Evolutionary conservation across 148 eudicot species (phyloP).

Genomic region (Cornus controversa): DNA sequence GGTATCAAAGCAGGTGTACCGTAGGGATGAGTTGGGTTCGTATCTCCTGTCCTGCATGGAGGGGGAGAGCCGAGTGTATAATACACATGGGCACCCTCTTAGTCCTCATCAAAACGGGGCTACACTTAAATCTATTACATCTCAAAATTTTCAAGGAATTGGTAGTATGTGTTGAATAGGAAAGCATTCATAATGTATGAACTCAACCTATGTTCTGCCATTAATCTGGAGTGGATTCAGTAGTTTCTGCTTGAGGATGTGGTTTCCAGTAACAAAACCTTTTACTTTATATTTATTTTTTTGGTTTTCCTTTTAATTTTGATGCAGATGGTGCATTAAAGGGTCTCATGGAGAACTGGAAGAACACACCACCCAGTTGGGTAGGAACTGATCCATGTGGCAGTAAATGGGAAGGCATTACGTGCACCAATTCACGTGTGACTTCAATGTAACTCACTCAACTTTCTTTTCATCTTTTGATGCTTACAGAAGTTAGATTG

Average conservation of each 20-base stretch:
- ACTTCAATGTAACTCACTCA: constrained; percentile 44
- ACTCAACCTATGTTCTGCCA: background rate
- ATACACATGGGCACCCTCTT: too few relatives aligned
- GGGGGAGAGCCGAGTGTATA: too few relatives aligned
- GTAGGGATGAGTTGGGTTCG: too few relatives aligned
- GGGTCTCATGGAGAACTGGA: constrained; percentile 41
- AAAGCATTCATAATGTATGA: too few relatives aligned
- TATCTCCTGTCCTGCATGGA: too few relatives aligned
- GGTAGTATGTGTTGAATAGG: too few relatives aligned
- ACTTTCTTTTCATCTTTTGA: background rate
- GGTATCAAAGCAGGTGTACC: too few relatives aligned
- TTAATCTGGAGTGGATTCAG: background rate
- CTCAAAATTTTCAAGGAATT: too few relatives aligned
- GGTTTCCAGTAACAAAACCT: background rate
- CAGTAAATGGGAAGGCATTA: constrained; percentile 61
- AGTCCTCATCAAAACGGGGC: too few relatives aligned
- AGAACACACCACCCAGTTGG: constrained; percentile 64
- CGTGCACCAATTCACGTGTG: constrained; percentile 50
- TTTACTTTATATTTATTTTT: background rate
- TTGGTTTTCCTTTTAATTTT: background rate
- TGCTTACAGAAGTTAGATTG: background rate
- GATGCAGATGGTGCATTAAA: constrained; percentile 43
- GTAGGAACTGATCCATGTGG: constrained; percentile 62
- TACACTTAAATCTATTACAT: too few relatives aligned
- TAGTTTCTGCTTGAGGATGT: background rate